These are phyloP conservation scores for Geotrichum citri-aurantii DNA, from an alignment of 1,139 yeast species.

Conservation along the genomic window DNA sequence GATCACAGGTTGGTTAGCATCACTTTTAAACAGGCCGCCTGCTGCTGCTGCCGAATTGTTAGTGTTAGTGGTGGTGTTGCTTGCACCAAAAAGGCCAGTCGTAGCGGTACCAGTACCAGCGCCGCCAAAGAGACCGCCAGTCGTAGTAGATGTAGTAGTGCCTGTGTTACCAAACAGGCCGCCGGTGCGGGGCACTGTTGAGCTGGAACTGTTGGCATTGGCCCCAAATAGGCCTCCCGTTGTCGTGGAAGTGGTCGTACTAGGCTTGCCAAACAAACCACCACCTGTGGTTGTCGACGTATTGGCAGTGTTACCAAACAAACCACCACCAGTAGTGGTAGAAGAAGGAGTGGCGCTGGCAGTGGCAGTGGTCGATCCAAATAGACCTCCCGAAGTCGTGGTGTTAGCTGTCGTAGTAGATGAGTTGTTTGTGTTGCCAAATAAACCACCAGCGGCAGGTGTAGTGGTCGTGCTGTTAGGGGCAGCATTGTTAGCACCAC, in stretches of 20 bases:
- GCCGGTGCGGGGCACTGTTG: slow-evolving; percentile 19
- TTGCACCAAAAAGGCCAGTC: slow-evolving; percentile 19
- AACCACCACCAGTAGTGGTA: slow-evolving; percentile 26
- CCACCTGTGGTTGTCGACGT: slow-evolving; percentile 20
- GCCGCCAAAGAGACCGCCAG: slow-evolving; percentile 30
- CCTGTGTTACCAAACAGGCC: slow-evolving; percentile 23
- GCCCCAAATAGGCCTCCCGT: slow-evolving; percentile 17
- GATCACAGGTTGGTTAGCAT: slow-evolving; percentile 22
- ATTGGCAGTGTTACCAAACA: slow-evolving; percentile 31
- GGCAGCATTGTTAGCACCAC: slow-evolving; percentile 13
- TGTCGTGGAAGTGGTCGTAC: slow-evolving; percentile 18
- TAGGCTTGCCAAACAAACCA: slow-evolving; percentile 29
- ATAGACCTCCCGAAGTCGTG: slow-evolving; percentile 27
- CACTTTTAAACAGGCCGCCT: slow-evolving; percentile 21
- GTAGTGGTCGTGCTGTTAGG: slow-evolving; percentile 22
- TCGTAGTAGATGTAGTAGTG: slow-evolving; percentile 20
- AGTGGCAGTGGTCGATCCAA: slow-evolving; percentile 7
- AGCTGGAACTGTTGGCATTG: slow-evolving; percentile 20
- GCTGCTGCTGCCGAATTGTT: slow-evolving; percentile 26
- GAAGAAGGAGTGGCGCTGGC: slow-evolving; percentile 26
- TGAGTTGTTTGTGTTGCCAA: slow-evolving; percentile 16
- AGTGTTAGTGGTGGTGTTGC: slow-evolving; percentile 23
- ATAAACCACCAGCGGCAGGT: slow-evolving; percentile 31
- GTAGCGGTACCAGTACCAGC: not conserved
- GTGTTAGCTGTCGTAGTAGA: slow-evolving; percentile 18